Conservation (phyloP, 306 rosid species). For the Trichosanthes cucumerina region DNA sequence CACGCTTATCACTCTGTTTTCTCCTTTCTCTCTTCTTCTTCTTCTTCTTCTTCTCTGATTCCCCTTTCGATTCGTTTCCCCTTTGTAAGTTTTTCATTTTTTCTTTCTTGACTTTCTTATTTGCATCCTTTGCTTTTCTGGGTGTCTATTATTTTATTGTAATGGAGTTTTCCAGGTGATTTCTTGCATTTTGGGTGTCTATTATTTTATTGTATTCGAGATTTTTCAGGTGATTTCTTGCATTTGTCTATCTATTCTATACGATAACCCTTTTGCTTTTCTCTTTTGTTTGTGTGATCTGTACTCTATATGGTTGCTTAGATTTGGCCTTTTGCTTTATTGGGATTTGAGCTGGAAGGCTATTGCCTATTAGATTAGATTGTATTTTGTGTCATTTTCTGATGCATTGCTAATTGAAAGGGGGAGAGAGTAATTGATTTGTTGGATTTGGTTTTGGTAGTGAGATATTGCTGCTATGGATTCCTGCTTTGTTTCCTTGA, state of each 20-base stretch:
- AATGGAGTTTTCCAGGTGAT: background rate
- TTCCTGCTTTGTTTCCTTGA: constrained; percentile 42
- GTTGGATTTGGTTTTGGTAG: constrained; percentile 3
- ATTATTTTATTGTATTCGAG: background rate
- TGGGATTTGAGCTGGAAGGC: constrained; percentile 22
- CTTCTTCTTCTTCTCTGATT: background rate
- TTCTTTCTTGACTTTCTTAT: background rate
- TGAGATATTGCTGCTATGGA: constrained; percentile 37
- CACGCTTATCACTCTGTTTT: constrained; percentile 31
- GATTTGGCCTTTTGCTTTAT: constrained; percentile 7
- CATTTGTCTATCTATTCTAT: background rate
- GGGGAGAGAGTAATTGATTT: background rate
- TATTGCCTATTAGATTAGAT: background rate
- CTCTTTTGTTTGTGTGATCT: constrained; percentile 21
- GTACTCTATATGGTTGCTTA: constrained; percentile 18
- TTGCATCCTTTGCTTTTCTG: constrained; percentile 6
- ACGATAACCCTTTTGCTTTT: background rate
- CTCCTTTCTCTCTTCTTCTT: background rate
- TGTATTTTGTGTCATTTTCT: constrained; percentile 11
- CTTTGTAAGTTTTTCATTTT: background rate
- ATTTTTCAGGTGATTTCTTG: background rate
- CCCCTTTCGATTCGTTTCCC: background rate
- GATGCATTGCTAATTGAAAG: constrained; percentile 13
- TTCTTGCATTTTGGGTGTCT: background rate
- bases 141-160: background rate